These are phyloP conservation scores for Darksidea phi DNA, from an alignment of 495 filamentous ascomycete genomes.

Conservation along the genomic window DNA sequence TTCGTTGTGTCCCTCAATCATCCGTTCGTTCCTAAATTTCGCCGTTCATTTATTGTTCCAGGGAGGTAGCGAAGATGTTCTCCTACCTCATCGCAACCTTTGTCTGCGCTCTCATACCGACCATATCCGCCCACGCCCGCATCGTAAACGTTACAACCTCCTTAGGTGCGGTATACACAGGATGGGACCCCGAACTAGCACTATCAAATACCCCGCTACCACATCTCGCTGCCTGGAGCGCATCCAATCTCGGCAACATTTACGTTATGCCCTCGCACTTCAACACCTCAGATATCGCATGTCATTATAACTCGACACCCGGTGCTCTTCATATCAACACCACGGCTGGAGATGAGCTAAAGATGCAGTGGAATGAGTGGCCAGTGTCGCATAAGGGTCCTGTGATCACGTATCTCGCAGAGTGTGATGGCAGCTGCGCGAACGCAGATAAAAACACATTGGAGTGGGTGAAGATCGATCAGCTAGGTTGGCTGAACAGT, in stretches of 20 bases:
- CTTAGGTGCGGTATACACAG: conserved; percentile 6
- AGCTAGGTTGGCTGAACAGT: conserved; percentile 23
- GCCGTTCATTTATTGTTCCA: not conserved
- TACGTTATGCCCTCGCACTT: conserved; percentile 15
- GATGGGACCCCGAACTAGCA: conserved; percentile 24
- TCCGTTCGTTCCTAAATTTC: too few species aligned
- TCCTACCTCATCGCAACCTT: not conserved
- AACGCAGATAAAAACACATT: conserved; percentile 9
- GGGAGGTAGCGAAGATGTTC: not conserved
- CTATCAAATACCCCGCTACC: not conserved
- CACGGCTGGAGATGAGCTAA: conserved; percentile 18
- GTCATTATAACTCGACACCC: conserved; percentile 15
- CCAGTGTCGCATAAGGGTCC: conserved; percentile 27
- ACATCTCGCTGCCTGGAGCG: conserved; percentile 17
- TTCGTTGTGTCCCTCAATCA: too few species aligned
- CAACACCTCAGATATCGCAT: conserved; percentile 24
- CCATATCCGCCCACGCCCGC: conserved; percentile 19
- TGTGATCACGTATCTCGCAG: conserved; percentile 26
- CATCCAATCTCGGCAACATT: conserved; percentile 28
- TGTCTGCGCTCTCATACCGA: conserved; percentile 4
- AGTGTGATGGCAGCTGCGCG: conserved; percentile 21
- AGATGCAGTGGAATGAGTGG: conserved; percentile 30
- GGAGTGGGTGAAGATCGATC: conserved; percentile 29
- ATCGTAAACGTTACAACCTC: conserved; percentile 21
- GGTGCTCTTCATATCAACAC: conserved; percentile 19